Evolutionary conservation across 2,329 filamentous ascomycete genomes (phyloP), one percentile per base, ranked within the genome.

Genomic region (Neurospora crassa): DNA sequence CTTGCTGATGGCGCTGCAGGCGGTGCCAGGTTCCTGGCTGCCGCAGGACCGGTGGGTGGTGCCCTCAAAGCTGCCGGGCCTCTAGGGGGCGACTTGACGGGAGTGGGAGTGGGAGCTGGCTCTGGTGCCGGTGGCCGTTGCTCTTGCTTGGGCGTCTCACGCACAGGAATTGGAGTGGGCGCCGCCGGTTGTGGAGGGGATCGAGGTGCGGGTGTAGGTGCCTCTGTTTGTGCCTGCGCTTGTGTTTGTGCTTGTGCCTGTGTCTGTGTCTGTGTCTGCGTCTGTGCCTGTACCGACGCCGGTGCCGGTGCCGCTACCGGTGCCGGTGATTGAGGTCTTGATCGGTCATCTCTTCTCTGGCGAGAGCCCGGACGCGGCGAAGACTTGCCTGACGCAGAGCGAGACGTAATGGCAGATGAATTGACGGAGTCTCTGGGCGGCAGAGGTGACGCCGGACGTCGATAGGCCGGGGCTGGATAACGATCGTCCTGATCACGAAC

Each of bases 1-100:
- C 71, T 71, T 5, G 76, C 70, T 20, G 75, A 76, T 11, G 76
- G 67, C 5, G 74, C 72, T 2, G 79, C 79, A 71, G 81, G 80
- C 37, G 76, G 79, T 73, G 79, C 76, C 71, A 81, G 81, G 75
- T 79, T 84, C 75, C 84, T 80, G 29, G 76, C 75, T 40, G 77
- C 76, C 18, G 78, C 76, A 0, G 83, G 83, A 1, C 83, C 85
- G 0, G 83, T 86, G 3, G 86, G 85, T 24, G 85, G 84, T 14
- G 81, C 82, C 73, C 86, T 82, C 20, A 87, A 78, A 16, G 85
- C 86, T 14, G 86, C 85, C 40, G 87, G 87, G 0, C 86, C 87
- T 69, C 85, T 84, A 3, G 87, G 87, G 14, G 87, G 87, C 20
- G 86, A 87, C 73, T 81, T 81, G 16, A 78, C 40, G 78, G 81